A percentile compares a stretch with the other conserved stretches of the same genome.
Evolutionary conservation across 331 rosid genomes (phyloP).

Genomic region (Rosa hybrid): DNA sequence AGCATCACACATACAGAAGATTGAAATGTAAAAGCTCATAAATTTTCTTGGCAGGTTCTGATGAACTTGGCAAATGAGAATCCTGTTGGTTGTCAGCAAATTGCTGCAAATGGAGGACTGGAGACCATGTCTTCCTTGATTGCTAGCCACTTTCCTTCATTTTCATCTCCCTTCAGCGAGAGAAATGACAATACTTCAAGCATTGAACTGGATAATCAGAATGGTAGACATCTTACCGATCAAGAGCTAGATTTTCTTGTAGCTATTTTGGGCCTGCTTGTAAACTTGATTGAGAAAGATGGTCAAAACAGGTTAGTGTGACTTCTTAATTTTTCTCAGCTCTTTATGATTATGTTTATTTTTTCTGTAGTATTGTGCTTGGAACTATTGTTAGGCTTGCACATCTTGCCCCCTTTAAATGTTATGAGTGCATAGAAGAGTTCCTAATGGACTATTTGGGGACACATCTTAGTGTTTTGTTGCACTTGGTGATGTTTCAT

Average conservation of each 20-base stretch:
- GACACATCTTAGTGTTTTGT: neutral
- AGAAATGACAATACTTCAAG: slow-evolving; percentile 41
- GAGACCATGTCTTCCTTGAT: slow-evolving; percentile 88
- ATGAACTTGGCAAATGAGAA: slow-evolving; percentile 98
- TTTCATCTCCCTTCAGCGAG: slow-evolving; percentile 47
- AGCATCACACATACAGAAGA: neutral
- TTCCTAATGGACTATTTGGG: neutral
- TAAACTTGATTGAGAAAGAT: slow-evolving; percentile 93
- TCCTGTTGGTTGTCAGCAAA: slow-evolving; percentile 87
- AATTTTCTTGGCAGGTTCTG: slow-evolving; percentile 66
- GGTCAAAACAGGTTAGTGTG: slow-evolving; percentile 71
- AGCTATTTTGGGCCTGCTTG: slow-evolving; percentile 95
- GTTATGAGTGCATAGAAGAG: neutral
- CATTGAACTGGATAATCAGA: slow-evolving; percentile 39
- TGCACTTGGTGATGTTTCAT: neutral
- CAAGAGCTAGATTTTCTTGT: slow-evolving; percentile 94
- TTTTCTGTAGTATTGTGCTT: neutral
- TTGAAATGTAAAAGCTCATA: neutral
- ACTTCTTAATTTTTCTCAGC: neutral
- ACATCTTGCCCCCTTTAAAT: neutral
- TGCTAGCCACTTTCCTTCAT: slow-evolving; percentile 84
- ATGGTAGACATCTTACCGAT: slow-evolving; percentile 69
- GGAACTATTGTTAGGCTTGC: neutral
- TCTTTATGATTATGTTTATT: neutral
- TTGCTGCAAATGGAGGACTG: slow-evolving; percentile 83